These are phyloP conservation scores for Lenwebbia sp. DNA, from an alignment of 345 rosid genomes.

Conservation along the genomic window DNA sequence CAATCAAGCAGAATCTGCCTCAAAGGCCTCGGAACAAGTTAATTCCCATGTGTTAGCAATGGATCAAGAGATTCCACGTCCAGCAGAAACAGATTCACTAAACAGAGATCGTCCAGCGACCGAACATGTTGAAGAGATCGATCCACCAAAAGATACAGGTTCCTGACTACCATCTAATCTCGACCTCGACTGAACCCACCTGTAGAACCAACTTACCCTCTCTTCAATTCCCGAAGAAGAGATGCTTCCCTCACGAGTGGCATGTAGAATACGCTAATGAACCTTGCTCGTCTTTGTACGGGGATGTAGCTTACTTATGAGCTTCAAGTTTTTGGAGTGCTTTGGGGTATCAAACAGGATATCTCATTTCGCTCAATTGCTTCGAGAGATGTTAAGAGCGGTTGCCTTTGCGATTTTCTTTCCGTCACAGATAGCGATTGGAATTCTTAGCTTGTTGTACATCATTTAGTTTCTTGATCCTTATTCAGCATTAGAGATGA, in stretches of 20 bases:
- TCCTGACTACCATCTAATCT: conserved; percentile 1
- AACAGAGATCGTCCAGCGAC: background rate
- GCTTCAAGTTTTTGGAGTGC: background rate
- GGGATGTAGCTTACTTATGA: background rate
- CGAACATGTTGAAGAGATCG: conserved; percentile 1
- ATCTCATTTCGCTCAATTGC: background rate
- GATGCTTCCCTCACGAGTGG: background rate
- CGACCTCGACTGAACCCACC: background rate
- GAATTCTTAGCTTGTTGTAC: background rate
- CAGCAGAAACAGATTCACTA: conserved; percentile 7
- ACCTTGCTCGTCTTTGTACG: background rate
- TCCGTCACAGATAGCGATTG: background rate
- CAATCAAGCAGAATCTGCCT: background rate
- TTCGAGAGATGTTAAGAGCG: background rate
- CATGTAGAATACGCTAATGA: background rate
- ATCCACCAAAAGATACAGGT: conserved; percentile 3
- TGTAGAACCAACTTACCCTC: background rate
- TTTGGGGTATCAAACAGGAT: background rate
- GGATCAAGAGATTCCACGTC: conserved; percentile 5
- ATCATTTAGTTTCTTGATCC: background rate
- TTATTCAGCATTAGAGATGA: background rate
- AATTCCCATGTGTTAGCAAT: background rate
- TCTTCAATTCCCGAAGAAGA: background rate
- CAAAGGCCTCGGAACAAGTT: background rate
- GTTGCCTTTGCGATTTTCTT: background rate